A percentile compares a stretch with the other conserved stretches of the same genome.
Evolutionary conservation across 2,329 filamentous ascomycete species (phyloP).

Genomic region (Fusarium nisikadoi): DNA sequence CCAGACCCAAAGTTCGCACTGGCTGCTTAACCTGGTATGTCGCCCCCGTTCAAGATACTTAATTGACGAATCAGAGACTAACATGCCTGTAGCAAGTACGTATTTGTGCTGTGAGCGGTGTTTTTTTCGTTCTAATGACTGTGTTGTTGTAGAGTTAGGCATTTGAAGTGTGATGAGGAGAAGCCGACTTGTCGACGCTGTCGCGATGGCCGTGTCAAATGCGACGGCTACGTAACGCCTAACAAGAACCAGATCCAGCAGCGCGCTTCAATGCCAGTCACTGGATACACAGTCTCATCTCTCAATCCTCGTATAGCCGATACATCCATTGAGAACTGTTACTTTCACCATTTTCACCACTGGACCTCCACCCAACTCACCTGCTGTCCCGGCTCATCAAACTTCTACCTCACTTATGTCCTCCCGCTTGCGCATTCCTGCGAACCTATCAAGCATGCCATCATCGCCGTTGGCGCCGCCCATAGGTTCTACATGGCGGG

Average conservation of each 20-base stretch:
- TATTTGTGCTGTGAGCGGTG: fast-evolving
- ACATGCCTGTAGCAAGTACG: constrained; percentile 1
- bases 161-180: constrained; percentile 44
- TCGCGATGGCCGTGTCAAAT: constrained; percentile 24
- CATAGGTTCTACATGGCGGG: constrained; percentile 32
- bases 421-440: constrained; percentile 26
- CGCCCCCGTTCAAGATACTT: neutral
- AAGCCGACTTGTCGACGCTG: constrained; percentile 40
- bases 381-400: constrained; percentile 12
- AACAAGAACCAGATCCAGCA: constrained; percentile 6
- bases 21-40: constrained; percentile 40
- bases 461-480: constrained; percentile 31
- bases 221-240: constrained; percentile 35
- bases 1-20: constrained; percentile 31
- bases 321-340: constrained; percentile 20
- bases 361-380: constrained; percentile 34
- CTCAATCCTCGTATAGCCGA: constrained; percentile 10
- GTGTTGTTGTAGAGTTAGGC: constrained; percentile 25
- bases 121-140: neutral
- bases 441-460: constrained; percentile 22
- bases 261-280: neutral
- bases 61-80: neutral
- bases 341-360: constrained; percentile 35
- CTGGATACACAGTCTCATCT: neutral
- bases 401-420: constrained; percentile 26